These are phyloP conservation scores for Torulaspora maleeae DNA, from an alignment of 805 yeast species.

Conservation along the genomic window DNA sequence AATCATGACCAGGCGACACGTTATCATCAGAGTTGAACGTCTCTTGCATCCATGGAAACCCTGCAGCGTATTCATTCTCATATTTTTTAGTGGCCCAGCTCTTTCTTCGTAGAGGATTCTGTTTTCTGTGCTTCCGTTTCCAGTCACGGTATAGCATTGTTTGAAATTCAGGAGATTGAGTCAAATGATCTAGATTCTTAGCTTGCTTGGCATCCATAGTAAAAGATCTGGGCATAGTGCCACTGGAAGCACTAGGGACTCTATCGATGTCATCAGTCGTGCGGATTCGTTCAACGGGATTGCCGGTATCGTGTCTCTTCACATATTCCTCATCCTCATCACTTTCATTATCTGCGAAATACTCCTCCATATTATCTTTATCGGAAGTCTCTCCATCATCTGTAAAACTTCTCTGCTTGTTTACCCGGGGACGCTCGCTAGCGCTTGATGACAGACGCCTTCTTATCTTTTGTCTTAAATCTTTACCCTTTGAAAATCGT, in stretches of 20 bases:
- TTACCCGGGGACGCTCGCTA: slow-evolving; percentile 11
- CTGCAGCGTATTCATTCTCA: slow-evolving; percentile 23
- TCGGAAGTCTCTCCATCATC: slow-evolving; percentile 3
- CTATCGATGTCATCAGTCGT: neutral
- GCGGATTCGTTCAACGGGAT: neutral
- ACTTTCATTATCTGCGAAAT: slow-evolving; percentile 27
- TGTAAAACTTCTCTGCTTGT: neutral
- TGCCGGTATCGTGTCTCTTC: neutral
- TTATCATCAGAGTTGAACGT: slow-evolving; percentile 12
- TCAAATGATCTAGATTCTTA: slow-evolving; percentile 19
- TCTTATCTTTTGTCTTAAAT: slow-evolving; percentile 18
- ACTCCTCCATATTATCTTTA: slow-evolving; percentile 19
- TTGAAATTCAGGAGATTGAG: slow-evolving; percentile 48
- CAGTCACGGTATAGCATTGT: slow-evolving; percentile 36
- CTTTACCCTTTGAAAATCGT: slow-evolving; percentile 21
- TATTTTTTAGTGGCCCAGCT: slow-evolving; percentile 16
- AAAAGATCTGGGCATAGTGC: slow-evolving; percentile 43
- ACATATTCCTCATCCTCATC: slow-evolving; percentile 25
- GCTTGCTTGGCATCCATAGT: slow-evolving; percentile 41
- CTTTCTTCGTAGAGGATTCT: slow-evolving; percentile 4
- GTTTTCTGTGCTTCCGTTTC: slow-evolving; percentile 27
- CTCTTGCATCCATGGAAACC: slow-evolving; percentile 13
- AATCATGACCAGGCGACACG: neutral
- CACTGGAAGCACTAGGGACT: slow-evolving; percentile 33
- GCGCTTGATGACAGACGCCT: slow-evolving; percentile 21